These are phyloP conservation scores for Rhodotorula sp. DNA, from an alignment of 1,284 basidiomycete genomes.

Conservation along the genomic window DNA sequence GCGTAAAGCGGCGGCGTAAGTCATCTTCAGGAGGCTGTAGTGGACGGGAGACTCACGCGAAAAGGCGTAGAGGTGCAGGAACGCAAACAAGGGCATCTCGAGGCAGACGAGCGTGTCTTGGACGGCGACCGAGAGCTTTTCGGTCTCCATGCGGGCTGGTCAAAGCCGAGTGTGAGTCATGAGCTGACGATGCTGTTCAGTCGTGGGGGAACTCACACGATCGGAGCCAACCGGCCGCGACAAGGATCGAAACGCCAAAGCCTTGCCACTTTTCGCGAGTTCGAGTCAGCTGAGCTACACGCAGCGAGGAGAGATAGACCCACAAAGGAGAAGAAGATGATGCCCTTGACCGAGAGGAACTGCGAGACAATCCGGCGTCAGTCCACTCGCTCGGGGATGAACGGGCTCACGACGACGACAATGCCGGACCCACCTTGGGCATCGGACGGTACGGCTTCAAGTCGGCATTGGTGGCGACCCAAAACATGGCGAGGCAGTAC, in stretches of 20 bases:
- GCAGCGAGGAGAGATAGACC: neutral
- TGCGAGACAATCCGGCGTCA: no score
- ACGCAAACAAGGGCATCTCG: slow-evolving; percentile 96
- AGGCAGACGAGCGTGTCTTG: slow-evolving; percentile 88
- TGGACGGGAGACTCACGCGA: slow-evolving; percentile 20
- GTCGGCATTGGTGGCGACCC: slow-evolving; percentile 82
- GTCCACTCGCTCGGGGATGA: no score
- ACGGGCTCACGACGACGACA: no score
- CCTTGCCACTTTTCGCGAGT: slow-evolving; percentile 68
- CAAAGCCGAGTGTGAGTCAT: no score
- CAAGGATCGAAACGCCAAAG: slow-evolving; percentile 79
- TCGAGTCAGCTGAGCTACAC: no score
- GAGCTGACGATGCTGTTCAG: slow-evolving; percentile 32
- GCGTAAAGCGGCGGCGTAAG: no score
- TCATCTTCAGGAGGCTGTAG: no score
- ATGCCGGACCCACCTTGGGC: no score
- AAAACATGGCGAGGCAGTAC: slow-evolving; percentile 90
- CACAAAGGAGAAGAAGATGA: slow-evolving; percentile 85
- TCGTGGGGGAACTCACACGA: slow-evolving; percentile 25
- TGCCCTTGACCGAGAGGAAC: slow-evolving; percentile 96
- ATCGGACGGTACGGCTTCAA: slow-evolving; percentile 78
- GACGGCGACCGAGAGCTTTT: slow-evolving; percentile 84
- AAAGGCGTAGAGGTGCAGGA: slow-evolving; percentile 66
- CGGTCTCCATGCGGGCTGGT: slow-evolving; percentile 85
- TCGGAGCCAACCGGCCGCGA: slow-evolving; percentile 72